Base-by-base conservation (phyloP, 768 basidiomycete species). In the Lactifluus volemus region DNA sequence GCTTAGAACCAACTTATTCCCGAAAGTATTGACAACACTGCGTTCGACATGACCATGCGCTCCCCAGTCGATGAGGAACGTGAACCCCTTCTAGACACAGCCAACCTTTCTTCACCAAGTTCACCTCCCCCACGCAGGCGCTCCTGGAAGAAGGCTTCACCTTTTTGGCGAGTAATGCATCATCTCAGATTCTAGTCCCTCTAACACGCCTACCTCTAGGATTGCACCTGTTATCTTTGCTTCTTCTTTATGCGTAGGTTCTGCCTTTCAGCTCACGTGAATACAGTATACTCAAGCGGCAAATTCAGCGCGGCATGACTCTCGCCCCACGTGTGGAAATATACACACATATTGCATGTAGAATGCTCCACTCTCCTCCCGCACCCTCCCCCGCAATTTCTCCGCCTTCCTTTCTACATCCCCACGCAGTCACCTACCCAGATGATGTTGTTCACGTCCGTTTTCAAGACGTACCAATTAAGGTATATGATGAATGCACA, bases 311-410 rank as follows among this genome's bases (percentile, higher is more conserved):
- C 11, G 64, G 64, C 14, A 65, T 65, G 62, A 65, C 64, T 12
- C 53, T 65, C 4, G 64, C 64, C 21, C 65, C 65, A 19, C 65
- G 65, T 42, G 59, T 66, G 10, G 65, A 66, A 53, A 64, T 66
- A 38, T 66, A 66, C 53, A 66, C 65, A 19, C 53, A 53, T n/a
- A 53, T 66, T 9, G 65, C 65, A 14, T 66, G 65, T 39, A 47
- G 65, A 48, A 49, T 63, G 6, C n/a, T 66, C 5, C 57, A 65
- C 42, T 44, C 55, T 39, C 38, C 45, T 6, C 29, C 60, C 48
- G 19, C 5, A 9, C 32, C 51, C 38, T 50, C 48, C 36, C 55
- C 52, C 15, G 14, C 30, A 30, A 11, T 11, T 25, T 11, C 11
- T 36, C n/a, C n/a, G 2, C 8, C 52, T 14, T n/a, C 51, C 25